Percentiles rank a stretch among this genome's conserved stretches.
These are phyloP conservation scores for Platanthera guangdongensis DNA, from an alignment of 106 monocot species.

Conservation along the genomic window DNA sequence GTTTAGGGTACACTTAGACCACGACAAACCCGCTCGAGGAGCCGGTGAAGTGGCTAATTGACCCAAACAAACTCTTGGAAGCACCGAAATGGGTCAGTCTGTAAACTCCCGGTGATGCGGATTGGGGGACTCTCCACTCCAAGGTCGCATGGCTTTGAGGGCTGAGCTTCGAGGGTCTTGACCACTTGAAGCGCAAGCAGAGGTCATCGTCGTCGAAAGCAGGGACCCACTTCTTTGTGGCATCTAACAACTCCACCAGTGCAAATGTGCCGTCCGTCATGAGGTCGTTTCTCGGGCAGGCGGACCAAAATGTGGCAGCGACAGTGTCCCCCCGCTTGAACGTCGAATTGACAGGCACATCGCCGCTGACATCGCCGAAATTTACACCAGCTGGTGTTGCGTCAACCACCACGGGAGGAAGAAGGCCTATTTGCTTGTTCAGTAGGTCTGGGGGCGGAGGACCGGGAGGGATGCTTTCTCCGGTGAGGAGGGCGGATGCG, in stretches of 20 bases:
- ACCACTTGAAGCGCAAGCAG: conserved; percentile 73
- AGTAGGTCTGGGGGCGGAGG: conserved; percentile 67
- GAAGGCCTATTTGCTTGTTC: conserved; percentile 60
- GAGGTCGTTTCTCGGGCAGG: conserved; percentile 84
- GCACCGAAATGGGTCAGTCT: conserved; percentile 82
- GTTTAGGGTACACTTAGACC: conserved; percentile 9
- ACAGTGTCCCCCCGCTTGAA: conserved; percentile 51
- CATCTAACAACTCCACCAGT: conserved; percentile 52
- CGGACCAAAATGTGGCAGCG: conserved; percentile 71
- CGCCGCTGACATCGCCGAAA: conserved; percentile 58
- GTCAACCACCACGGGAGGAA: conserved; percentile 52
- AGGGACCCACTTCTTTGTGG: conserved; percentile 42
- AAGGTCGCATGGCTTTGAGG: conserved; percentile 54
- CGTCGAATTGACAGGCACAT: conserved; percentile 58
- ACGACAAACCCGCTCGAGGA: conserved; percentile 71
- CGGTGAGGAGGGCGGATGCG: conserved; percentile 32
- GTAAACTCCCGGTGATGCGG: conserved; percentile 44
- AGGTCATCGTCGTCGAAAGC: conserved; percentile 83
- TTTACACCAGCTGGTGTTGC: conserved; percentile 41
- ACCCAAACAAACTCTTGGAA: conserved; percentile 59
- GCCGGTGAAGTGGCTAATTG: conserved; percentile 63
- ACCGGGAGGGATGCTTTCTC: conserved; percentile 22
- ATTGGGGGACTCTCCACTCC: conserved; percentile 75
- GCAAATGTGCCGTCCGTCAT: conserved; percentile 71
- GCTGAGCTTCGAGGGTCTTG: conserved; percentile 52